Conservation (phyloP, 345 rosid genomes). For the Pistacia integerrima region DNA sequence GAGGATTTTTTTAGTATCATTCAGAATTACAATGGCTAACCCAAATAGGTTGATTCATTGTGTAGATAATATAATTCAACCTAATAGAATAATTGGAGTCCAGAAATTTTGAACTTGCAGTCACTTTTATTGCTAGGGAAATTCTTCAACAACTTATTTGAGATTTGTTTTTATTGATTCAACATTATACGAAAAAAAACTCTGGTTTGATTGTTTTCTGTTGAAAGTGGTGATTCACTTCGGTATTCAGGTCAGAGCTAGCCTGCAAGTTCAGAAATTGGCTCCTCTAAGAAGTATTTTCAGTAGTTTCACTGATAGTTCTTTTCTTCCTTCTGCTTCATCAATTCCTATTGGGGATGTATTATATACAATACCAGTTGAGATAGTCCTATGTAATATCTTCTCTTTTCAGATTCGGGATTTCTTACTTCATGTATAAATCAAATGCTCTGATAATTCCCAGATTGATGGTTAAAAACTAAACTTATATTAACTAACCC, state of each 20-base stretch:
- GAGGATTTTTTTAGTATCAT: too few species aligned
- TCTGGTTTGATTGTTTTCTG: neutral
- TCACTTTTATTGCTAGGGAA: neutral
- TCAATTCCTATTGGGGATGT: neutral
- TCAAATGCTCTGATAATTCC: neutral
- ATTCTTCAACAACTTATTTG: neutral
- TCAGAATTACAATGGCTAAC: too few species aligned
- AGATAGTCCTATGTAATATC: neutral
- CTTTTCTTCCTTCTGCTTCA: neutral
- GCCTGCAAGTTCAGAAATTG: neutral
- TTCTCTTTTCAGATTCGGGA: neutral
- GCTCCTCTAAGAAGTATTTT: neutral
- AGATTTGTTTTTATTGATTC: neutral
- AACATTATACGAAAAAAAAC: neutral
- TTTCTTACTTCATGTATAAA: neutral
- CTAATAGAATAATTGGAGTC: neutral
- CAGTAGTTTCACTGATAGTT: neutral
- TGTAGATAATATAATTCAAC: neutral
- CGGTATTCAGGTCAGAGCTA: neutral
- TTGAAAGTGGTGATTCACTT: neutral
- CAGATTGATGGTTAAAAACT: neutral
- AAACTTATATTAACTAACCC: neutral
- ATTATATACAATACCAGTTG: neutral
- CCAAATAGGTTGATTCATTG: neutral
- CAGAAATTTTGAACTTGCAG: neutral